Evolutionary conservation across 441 rosid species (phyloP), one percentile per base, ranked within the genome.

Genomic region (Jatropha multifida): DNA sequence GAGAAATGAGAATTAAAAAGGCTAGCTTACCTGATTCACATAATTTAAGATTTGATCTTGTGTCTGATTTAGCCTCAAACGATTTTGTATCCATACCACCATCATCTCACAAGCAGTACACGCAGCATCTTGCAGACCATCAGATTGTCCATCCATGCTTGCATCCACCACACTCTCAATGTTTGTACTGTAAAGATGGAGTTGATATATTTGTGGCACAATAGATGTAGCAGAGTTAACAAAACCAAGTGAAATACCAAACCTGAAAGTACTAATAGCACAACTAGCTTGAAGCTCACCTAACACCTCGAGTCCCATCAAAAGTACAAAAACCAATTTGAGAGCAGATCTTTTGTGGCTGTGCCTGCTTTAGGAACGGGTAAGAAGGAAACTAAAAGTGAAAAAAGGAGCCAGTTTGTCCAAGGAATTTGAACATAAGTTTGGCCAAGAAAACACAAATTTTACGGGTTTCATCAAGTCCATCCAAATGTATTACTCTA

Each of bases 81-180:
- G 93, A 83, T 87, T 91, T 68, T 91, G 88, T 77, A 87, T 83
- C 94, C 96, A 91, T 40, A 90, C 83, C 51, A 91, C 91, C 27
- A 92, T 76, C 93, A 93, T 88, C 86, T 91, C 93, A 79, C 97
- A 88, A 64, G 88, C 80, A 54, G 92, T 70, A 69, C 97, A 93
- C 5, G 52, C 17, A 67, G 90, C 92, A 82, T 88, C 83, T 76
- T 86, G 83, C 64, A 86, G 73, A 73, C 78, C 86, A 66, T 80
- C 81, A 38, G 85, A 64, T 54, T 81, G 72, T 37, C 67, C 78
- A 4, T 66, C 77, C 18, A 37, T 58, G 72, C 77, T 82, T 78
- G 78, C 77, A 64, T 88, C 85, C 70, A 91, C 96, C 64, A 91
- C 88, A 7, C 85, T 88, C 83, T 88, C 87, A 60, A 93, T 91